Evolutionary conservation across 2,329 filamentous ascomycete genomes (phyloP), one percentile per base, ranked within the genome.

Genomic region (Colletotrichum tamarilloi): DNA sequence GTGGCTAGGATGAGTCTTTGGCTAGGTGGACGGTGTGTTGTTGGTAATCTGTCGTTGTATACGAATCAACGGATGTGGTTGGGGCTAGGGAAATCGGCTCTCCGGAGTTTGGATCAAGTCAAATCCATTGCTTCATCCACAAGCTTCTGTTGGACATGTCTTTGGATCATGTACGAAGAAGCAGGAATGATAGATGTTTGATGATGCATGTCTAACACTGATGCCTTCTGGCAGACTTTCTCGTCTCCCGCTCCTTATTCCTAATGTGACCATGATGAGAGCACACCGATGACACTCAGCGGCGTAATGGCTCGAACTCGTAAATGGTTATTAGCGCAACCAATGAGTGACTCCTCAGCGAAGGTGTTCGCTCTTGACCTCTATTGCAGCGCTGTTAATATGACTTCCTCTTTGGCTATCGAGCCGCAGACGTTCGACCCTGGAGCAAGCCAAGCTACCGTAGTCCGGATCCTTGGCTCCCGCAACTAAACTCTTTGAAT

Each of bases 1-100:
- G n/a, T n/a, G n/a, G n/a, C n/a, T n/a, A n/a, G 38, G 14, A 3
- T 42, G 38, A 19, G 5, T 42, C 38, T 42, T 0, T 0, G 2
- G 38, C 16, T 42, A 42, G 42, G 42, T 1, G 8, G 3, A n/a
- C 0, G 0, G 16, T 49, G 42, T 49, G 8, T 11, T 22, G 19
- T n/a, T 49, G 42, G 42, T n/a, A 9, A 1, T n/a, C 7, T n/a
- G 42, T 1, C 4, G 6, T 0, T 46, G 42, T n/a, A 19, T 46
- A 46, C 19, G 42, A 19, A 19, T 19, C 7, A n/a, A n/a, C 0
- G 42, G 19, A 46, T n/a, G 16, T 19, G 42, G 8, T n/a, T 1
- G 42, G 42, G 19, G 6, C 0, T 4, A 46, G 19, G 19, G 3
- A 19, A n/a, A 19, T 46, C 16, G 16, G 19, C 7, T 46, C 8